Conservation (phyloP, 257 asterid species). For the Eustoma russellianum region DNA sequence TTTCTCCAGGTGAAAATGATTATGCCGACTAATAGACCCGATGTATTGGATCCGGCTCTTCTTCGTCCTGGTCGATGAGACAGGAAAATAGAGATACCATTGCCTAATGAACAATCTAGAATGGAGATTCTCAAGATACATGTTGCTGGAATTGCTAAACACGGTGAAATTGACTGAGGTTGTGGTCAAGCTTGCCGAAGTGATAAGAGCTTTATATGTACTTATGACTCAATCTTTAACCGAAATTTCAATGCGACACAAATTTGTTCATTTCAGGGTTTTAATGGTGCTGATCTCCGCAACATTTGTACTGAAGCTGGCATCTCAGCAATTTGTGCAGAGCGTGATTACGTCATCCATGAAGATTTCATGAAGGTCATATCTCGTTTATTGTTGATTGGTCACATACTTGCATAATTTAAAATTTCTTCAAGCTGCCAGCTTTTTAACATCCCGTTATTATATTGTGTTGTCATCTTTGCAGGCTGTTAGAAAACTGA, state of each 20-base stretch:
- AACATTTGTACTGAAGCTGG: constrained; percentile 96
- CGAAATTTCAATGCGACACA: background rate
- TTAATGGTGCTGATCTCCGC: constrained; percentile 94
- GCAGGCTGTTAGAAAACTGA: constrained; percentile 86
- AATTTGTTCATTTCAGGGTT: constrained; percentile 44
- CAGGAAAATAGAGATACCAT: constrained; percentile 89
- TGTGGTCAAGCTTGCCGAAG: constrained; percentile 94
- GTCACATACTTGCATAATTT: too few species aligned
- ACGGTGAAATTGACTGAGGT: constrained; percentile 98
- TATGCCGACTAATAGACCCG: constrained; percentile 95
- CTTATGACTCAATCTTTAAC: background rate
- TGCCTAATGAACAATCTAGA: constrained; percentile 95
- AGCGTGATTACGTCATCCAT: constrained; percentile 93
- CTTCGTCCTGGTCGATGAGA: constrained; percentile 95
- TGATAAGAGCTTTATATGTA: constrained; percentile 11
- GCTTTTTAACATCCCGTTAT: background rate
- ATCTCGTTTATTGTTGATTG: too few species aligned
- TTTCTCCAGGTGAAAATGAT: constrained; percentile 81
- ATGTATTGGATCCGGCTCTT: constrained; percentile 96
- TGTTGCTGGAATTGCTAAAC: constrained; percentile 92
- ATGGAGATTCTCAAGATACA: constrained; percentile 91
- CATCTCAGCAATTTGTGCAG: constrained; percentile 90
- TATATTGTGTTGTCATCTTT: background rate
- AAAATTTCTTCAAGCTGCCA: too few species aligned
- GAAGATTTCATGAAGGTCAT: constrained; percentile 97